A percentile compares a stretch with the other conserved stretches of the same genome.
Evolutionary conservation across 306 rosid species (phyloP).

Genomic region (Lathyrus oleraceus): DNA sequence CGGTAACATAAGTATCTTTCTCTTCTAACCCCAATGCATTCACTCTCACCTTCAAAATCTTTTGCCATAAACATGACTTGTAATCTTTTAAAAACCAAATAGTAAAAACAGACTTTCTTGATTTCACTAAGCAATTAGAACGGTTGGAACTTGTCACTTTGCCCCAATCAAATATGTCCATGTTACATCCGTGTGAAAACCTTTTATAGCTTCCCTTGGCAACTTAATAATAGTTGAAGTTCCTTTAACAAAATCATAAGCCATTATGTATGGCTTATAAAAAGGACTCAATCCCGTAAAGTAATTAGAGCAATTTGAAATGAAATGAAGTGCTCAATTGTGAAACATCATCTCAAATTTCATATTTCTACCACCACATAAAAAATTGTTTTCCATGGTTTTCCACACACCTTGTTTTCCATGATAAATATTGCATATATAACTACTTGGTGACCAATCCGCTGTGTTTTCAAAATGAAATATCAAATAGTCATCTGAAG

Average conservation of each 20-base stretch:
- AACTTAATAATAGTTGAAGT: too few relatives aligned
- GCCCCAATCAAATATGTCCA: too few relatives aligned
- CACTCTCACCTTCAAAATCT: constrained; percentile 11
- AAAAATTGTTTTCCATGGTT: not conserved
- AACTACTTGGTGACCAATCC: too few relatives aligned
- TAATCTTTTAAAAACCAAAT: constrained; percentile 21
- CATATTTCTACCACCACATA: not conserved
- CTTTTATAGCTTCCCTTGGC: too few relatives aligned
- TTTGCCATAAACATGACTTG: not conserved
- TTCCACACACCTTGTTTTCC: too few relatives aligned
- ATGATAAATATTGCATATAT: too few relatives aligned
- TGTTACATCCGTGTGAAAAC: too few relatives aligned
- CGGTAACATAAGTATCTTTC: too few relatives aligned
- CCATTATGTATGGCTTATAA: constrained; percentile 20
- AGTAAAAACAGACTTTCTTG: not conserved
- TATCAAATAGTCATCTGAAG: too few relatives aligned
- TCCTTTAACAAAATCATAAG: not conserved
- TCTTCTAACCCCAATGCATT: too few relatives aligned
- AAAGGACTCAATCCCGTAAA: not conserved
- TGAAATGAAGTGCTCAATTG: not conserved
- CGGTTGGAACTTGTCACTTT: too few relatives aligned
- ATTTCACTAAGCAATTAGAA: constrained; percentile 34
- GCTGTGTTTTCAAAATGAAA: too few relatives aligned
- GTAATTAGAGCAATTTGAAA: not conserved
- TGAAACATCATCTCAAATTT: not conserved